A percentile compares a stretch with the other conserved stretches of the same genome.
phyloP scores from a whole-genome alignment of 2,329 filamentous ascomycete species.

The Daldinia sp. region DNA sequence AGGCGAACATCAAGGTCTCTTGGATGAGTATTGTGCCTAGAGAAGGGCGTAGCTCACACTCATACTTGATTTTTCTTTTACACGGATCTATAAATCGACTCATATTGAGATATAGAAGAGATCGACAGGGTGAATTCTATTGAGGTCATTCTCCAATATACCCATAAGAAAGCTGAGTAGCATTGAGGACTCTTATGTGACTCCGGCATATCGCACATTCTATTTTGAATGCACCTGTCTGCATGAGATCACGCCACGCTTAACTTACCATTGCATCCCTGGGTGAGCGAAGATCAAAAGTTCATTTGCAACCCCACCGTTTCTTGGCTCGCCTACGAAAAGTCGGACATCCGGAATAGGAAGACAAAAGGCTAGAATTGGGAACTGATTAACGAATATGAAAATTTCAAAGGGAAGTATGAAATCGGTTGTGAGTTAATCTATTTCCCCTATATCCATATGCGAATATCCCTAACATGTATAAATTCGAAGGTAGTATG shows the following conservation, averaged over 20 bases:
- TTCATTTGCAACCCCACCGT: not conserved
- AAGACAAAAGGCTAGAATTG: not conserved
- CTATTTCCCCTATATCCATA: slow-evolving; percentile 6
- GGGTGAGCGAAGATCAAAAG: not conserved
- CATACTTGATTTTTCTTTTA: not conserved
- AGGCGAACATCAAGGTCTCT: not conserved
- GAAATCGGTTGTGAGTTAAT: not conserved
- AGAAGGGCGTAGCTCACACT: not conserved
- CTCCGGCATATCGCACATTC: not conserved
- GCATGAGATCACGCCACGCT: not conserved
- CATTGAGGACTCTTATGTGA: not conserved
- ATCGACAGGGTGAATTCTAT: not conserved
- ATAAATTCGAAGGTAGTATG: not conserved
- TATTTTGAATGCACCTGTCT: not conserved
- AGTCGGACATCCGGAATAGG: slow-evolving; percentile 4
- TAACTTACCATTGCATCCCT: not conserved
- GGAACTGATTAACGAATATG: not conserved
- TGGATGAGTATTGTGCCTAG: not conserved
- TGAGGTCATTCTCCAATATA: not conserved
- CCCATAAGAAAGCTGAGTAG: not conserved
- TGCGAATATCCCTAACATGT: not conserved
- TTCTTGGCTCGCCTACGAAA: not conserved
- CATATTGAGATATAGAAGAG: not conserved
- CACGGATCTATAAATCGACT: not conserved
- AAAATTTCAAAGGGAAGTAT: not conserved